phyloP scores from a whole-genome alignment of 495 filamentous ascomycete species.

The Parathielavia appendiculata region DNA sequence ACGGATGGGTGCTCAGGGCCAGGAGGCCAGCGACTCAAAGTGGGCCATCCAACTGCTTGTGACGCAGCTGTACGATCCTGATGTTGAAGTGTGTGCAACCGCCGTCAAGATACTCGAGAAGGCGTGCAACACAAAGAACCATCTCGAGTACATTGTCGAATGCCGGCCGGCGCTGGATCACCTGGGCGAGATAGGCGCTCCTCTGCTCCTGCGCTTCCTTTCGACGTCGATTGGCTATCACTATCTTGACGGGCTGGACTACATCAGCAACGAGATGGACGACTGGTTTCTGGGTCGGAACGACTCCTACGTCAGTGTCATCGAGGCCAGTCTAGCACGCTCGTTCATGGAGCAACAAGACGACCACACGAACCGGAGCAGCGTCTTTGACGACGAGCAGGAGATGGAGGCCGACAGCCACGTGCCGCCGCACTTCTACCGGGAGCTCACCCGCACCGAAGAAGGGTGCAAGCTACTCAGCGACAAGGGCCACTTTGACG shows the following conservation, averaged over 20 bases:
- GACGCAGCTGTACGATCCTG: slow-evolving; percentile 96
- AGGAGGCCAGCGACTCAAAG: slow-evolving; percentile 54
- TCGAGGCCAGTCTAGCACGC: slow-evolving; percentile 89
- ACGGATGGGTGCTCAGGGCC: slow-evolving; percentile 33
- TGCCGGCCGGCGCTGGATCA: slow-evolving; percentile 95
- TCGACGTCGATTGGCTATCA: slow-evolving; percentile 96
- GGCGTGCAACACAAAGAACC: slow-evolving; percentile 83
- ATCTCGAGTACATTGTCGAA: slow-evolving; percentile 91
- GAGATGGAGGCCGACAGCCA: slow-evolving; percentile 49
- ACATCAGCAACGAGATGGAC: slow-evolving; percentile 98
- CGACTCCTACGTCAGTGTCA: slow-evolving; percentile 87
- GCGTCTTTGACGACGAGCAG: slow-evolving; percentile 50
- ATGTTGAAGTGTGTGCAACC: slow-evolving; percentile 90
- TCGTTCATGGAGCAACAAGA: slow-evolving; percentile 69
- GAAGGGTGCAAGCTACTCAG: slow-evolving; percentile 87
- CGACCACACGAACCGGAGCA: slow-evolving; percentile 46
- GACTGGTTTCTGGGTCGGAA: slow-evolving; percentile 97
- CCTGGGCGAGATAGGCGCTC: slow-evolving; percentile 93
- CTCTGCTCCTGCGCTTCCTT: slow-evolving; percentile 84
- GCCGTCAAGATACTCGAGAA: slow-evolving; percentile 97
- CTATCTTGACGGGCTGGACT: slow-evolving; percentile 93
- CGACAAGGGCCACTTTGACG: slow-evolving; percentile 91
- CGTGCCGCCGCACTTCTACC: slow-evolving; percentile 94
- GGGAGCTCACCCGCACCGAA: slow-evolving; percentile 84
- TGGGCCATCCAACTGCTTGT: slow-evolving; percentile 95